Evolutionary conservation across 179 eudicot genomes (phyloP).

Genomic region (Kewa caespitosa): DNA sequence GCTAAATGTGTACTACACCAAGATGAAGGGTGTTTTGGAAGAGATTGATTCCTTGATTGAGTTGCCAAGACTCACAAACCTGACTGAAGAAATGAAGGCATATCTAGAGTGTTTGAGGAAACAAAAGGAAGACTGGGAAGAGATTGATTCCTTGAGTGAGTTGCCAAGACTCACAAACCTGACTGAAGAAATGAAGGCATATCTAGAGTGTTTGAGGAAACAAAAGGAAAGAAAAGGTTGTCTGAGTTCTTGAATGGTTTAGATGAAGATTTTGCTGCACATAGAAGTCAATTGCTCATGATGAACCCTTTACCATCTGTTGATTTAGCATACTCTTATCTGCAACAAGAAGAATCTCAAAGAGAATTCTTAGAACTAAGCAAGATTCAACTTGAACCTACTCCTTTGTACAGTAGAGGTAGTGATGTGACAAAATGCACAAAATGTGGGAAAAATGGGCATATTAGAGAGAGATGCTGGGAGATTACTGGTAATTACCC

Average conservation of each 20-base stretch:
- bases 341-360: slow-evolving; percentile 6
- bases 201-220: neutral
- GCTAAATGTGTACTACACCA: neutral
- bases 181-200: neutral
- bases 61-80: neutral
- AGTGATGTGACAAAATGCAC: too few relatives aligned
- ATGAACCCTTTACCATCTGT: neutral
- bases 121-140: neutral
- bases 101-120: neutral
- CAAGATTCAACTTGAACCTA: too few relatives aligned
- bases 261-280: neutral
- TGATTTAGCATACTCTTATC: neutral
- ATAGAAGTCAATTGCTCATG: neutral
- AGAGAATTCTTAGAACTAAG: too few relatives aligned
- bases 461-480: too few relatives aligned
- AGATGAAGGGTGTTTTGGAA: neutral
- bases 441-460: too few relatives aligned
- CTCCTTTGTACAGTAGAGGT: too few relatives aligned
- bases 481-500: too few relatives aligned
- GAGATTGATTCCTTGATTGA: neutral
- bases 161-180: neutral
- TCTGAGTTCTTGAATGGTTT: neutral
- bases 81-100: neutral
- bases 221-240: neutral
- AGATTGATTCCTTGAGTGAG: neutral